Conservation (phyloP, 805 yeast genomes). For the Candida awuae region DNA sequence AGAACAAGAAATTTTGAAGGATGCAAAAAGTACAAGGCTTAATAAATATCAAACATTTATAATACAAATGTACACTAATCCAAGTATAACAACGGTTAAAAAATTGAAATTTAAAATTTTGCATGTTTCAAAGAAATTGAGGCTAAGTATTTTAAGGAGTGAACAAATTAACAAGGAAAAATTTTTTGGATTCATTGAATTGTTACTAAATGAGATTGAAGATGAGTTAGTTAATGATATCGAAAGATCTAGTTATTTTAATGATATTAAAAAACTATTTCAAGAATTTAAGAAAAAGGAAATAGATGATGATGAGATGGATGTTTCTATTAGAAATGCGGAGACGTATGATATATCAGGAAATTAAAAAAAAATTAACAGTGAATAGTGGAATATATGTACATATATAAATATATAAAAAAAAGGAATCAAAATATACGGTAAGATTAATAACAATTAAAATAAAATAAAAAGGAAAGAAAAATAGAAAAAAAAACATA, state of each 20-base stretch:
- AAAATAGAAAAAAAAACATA: neutral
- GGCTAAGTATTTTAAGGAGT: constrained; percentile 5
- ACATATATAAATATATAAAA: too few species aligned
- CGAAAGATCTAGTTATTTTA: constrained; percentile 3
- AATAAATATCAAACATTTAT: constrained; percentile 11
- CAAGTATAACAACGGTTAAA: constrained; percentile 11
- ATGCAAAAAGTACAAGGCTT: neutral
- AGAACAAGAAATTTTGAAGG: constrained; percentile 1
- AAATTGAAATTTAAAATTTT: constrained; percentile 7
- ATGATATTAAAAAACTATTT: neutral
- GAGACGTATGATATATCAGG: too few species aligned
- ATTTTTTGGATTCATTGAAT: constrained; percentile 14
- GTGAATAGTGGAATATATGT: too few species aligned
- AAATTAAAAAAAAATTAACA: too few species aligned
- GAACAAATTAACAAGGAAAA: constrained; percentile 8
- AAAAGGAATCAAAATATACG: too few species aligned
- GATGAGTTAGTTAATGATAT: constrained; percentile 5
- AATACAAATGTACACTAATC: constrained; percentile 10
- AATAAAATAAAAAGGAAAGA: neutral
- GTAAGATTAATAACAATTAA: too few species aligned
- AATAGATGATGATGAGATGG: neutral
- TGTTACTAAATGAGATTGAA: constrained; percentile 14
- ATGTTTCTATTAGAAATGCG: too few species aligned
- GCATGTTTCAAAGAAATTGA: constrained; percentile 11
- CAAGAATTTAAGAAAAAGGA: constrained; percentile 1